Conservation (phyloP, 2,329 filamentous ascomycete genomes). For the Pestalotiopsis sp. region DNA sequence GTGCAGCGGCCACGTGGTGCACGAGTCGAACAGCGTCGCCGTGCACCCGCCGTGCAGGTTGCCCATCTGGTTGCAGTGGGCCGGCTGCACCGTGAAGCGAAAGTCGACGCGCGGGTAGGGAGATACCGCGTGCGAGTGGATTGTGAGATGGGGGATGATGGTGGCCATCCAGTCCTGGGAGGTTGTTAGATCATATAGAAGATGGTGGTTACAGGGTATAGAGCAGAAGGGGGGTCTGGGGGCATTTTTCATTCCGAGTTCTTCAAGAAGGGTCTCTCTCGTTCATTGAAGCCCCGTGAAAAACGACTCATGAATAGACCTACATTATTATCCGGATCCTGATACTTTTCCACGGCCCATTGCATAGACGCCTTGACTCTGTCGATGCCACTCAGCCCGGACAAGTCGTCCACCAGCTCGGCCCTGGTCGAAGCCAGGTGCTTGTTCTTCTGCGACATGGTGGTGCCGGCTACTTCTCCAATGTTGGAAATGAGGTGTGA, state of each 20-base stretch:
- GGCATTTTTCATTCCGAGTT: too few relatives aligned
- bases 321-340: background rate
- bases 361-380: background rate
- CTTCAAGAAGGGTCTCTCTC: too few relatives aligned
- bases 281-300: background rate
- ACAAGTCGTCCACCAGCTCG: background rate
- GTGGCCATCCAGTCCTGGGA: slow-evolving; percentile 47
- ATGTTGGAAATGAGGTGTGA: background rate
- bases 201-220: too few relatives aligned
- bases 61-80: slow-evolving; percentile 55
- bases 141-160: slow-evolving; percentile 43
- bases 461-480: background rate
- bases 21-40: slow-evolving; percentile 69
- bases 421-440: background rate
- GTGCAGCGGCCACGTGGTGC: slow-evolving; percentile 62
- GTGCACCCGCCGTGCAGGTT: slow-evolving; percentile 67
- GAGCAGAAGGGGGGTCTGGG: too few relatives aligned
- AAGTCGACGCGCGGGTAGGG: slow-evolving; percentile 47
- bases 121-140: slow-evolving; percentile 39
- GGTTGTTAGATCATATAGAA: background rate
- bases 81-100: slow-evolving; percentile 49
- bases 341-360: background rate
- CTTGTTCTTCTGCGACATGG: background rate
- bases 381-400: background rate
- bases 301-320: fast-evolving